Evolutionary conservation across 805 yeast species (phyloP), one percentile per base, ranked within the genome.

Genomic region (Isabelozyma heimii): DNA sequence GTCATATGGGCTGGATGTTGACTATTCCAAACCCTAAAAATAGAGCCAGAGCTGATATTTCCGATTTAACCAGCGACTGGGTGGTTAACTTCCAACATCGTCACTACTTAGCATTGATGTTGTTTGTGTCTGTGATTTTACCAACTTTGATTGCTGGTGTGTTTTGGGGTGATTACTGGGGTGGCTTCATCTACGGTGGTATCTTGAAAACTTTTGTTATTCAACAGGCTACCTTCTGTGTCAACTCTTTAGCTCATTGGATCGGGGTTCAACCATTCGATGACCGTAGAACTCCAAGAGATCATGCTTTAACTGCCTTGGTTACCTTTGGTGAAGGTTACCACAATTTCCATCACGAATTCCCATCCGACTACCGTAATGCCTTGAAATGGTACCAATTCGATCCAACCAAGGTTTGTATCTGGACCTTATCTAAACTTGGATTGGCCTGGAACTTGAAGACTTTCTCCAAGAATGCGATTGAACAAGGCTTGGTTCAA

Each of bases 291-390:
- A 86, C 92, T 33, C 94, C 94, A 57, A 80, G 94, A 71, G 92
- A 88, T 69, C 91, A 87, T 67, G 80, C 83, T 63, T 61, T 88
- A 53, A 87, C 94, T 45, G 94, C 94, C 4, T 72, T 87, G 51
- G 90, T 87, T 50, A 88, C 95, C 0, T 87, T 87, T 61, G 95
- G 95, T 69, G 95, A 88, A 72, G 95, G 95, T 54, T 87, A 87
- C 76, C 94, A 88, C 63, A 88, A 88, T 72, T 88, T 87, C 83
- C 95, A 88, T 69, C 95, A 88, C 67, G 95, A 87, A 75, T 88
- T 87, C 79, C 94, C 95, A 60, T 80, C 89, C 15, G 95, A 88
- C 72, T 88, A 87, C 79, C 82, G 95, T 80, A 87, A 87, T 64
- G 94, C 94, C 15, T 77, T 87, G 63, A 85, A 82, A 65, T 87